A percentile compares a stretch with the other conserved stretches of the same genome.
Conservation (phyloP, 116 monocot species). For the Cymodocea nodosa region DNA sequence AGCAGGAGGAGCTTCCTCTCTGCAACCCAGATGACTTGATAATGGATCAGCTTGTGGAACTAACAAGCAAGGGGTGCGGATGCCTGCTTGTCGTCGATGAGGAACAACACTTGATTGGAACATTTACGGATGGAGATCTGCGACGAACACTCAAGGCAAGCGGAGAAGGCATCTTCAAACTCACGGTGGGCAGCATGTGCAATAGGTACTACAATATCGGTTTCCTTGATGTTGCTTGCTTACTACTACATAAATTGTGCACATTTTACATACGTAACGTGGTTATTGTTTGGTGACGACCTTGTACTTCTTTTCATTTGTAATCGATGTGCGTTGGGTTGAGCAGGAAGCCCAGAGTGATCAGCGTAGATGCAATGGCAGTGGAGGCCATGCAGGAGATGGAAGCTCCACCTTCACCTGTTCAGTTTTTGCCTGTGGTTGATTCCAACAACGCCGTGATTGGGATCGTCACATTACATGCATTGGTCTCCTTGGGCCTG, state of each 20-base stretch:
- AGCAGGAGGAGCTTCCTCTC: slow-evolving; percentile 51
- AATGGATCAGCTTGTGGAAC: slow-evolving; percentile 84
- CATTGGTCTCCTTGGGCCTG: slow-evolving; percentile 70
- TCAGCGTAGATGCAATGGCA: slow-evolving; percentile 62
- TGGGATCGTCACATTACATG: slow-evolving; percentile 80
- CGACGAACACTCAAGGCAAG: slow-evolving; percentile 62
- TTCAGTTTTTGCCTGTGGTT: slow-evolving; percentile 87
- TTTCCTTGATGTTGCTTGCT: neutral
- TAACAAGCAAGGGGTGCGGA: slow-evolving; percentile 84
- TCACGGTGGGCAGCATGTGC: slow-evolving; percentile 78
- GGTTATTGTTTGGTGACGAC: too few species aligned
- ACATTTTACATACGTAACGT: too few species aligned
- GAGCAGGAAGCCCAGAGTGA: slow-evolving; percentile 54
- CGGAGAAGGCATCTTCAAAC: slow-evolving; percentile 61
- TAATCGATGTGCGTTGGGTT: neutral
- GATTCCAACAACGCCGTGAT: slow-evolving; percentile 33
- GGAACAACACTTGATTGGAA: slow-evolving; percentile 50
- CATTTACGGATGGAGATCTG: slow-evolving; percentile 84
- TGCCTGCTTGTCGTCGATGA: slow-evolving; percentile 71
- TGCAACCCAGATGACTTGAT: slow-evolving; percentile 79
- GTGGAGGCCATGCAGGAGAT: slow-evolving; percentile 78
- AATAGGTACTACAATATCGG: slow-evolving; percentile 46
- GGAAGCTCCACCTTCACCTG: slow-evolving; percentile 84
- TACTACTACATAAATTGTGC: too few species aligned
- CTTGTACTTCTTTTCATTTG: neutral